phyloP scores from a whole-genome alignment of 805 yeast genomes.

The Candida maesae region DNA sequence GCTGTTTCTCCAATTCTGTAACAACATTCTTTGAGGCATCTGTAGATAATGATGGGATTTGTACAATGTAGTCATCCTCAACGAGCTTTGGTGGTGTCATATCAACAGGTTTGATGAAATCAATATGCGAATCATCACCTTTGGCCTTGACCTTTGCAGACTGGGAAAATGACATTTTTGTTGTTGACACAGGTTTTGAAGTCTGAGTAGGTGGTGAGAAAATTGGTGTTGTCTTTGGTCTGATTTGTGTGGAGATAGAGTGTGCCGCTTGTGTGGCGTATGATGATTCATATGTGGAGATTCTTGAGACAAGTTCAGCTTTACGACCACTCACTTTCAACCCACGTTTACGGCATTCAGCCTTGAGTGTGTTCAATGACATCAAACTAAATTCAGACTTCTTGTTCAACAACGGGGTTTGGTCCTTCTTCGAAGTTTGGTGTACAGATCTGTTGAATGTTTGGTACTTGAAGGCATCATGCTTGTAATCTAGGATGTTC shows the following conservation, averaged over 20 bases:
- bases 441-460: slow-evolving; percentile 27
- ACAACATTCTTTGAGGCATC: slow-evolving; percentile 41
- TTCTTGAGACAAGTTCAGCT: slow-evolving; percentile 45
- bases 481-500: slow-evolving; percentile 22
- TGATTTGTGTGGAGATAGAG: slow-evolving; percentile 17
- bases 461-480: slow-evolving; percentile 9
- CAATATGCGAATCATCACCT: slow-evolving; percentile 56
- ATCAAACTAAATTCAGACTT: slow-evolving; percentile 32
- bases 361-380: slow-evolving; percentile 52
- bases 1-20: slow-evolving; percentile 27
- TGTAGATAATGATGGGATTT: slow-evolving; percentile 43
- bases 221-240: slow-evolving; percentile 9
- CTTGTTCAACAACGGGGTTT: slow-evolving; percentile 25
- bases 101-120: slow-evolving; percentile 41
- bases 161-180: slow-evolving; percentile 20
- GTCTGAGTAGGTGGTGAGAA: no score
- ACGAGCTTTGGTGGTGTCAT: slow-evolving; percentile 37
- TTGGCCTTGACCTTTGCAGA: slow-evolving; percentile 36
- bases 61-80: slow-evolving; percentile 44
- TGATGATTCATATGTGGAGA: slow-evolving; percentile 24
- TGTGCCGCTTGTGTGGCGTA: slow-evolving; percentile 8
- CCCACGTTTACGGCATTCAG: slow-evolving; percentile 58
- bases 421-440: slow-evolving; percentile 26
- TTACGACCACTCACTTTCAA: slow-evolving; percentile 60
- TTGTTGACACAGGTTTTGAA: no score